Conservation (phyloP, 208 protist genomes). For the Trichomonas vaginalis region DNA sequence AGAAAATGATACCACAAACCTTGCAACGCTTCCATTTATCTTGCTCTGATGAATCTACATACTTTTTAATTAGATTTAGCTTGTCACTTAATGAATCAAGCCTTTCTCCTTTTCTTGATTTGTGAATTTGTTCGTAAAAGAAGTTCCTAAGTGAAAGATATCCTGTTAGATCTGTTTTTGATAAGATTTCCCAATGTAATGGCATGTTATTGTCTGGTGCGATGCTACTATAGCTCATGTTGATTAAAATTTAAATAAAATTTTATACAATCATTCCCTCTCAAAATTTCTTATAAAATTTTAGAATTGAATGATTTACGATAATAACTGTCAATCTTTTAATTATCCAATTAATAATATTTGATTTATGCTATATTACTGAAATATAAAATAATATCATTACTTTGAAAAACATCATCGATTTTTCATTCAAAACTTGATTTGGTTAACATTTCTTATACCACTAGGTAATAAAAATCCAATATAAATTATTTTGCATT, state of each 20-base stretch:
- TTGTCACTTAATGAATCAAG: not conserved
- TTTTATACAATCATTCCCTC: not conserved
- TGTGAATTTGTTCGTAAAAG: not conserved
- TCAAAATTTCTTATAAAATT: not conserved
- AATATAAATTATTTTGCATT: too few relatives aligned
- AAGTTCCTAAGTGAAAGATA: not conserved
- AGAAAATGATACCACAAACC: not conserved
- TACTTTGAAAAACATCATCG: not conserved
- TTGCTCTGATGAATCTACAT: not conserved
- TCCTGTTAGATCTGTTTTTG: not conserved
- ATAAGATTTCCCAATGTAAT: not conserved
- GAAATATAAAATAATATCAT: too few relatives aligned
- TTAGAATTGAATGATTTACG: not conserved
- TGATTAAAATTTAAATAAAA: not conserved
- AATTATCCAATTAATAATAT: too few relatives aligned
- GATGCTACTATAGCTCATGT: not conserved
- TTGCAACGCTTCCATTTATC: constrained; percentile 13
- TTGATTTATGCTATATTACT: too few relatives aligned
- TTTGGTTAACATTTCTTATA: too few relatives aligned
- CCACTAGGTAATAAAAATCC: too few relatives aligned
- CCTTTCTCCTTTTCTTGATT: constrained; percentile 1
- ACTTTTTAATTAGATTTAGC: not conserved
- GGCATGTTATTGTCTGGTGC: not conserved
- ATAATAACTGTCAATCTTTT: not conserved
- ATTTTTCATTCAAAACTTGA: not conserved